Percentiles rank a stretch among this genome's conserved stretches.
These are phyloP conservation scores for Ustilago cynodontis DNA, from an alignment of 1,284 basidiomycete genomes.

Conservation along the genomic window DNA sequence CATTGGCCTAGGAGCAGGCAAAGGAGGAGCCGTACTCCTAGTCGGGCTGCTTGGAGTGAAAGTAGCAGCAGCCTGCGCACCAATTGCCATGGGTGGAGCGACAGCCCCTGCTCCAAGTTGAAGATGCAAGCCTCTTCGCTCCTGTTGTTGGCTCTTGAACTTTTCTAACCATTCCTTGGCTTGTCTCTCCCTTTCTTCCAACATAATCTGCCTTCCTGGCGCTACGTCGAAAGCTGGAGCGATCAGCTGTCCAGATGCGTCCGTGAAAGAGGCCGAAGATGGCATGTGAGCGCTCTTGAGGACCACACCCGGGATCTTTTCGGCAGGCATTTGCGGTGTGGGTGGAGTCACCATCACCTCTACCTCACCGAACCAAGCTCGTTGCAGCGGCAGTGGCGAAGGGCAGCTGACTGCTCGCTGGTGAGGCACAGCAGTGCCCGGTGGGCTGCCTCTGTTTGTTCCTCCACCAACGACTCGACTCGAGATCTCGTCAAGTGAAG, in stretches of 20 bases:
- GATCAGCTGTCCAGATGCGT: conserved; percentile 22
- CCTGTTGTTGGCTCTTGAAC: conserved; percentile 25
- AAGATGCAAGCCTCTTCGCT: conserved; percentile 9
- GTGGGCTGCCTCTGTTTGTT: background rate
- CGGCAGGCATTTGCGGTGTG: conserved; percentile 23
- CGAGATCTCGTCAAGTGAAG: conserved; percentile 40
- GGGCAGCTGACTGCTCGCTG: conserved; percentile 43
- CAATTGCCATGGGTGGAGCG: conserved; percentile 26
- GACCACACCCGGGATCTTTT: conserved; percentile 26
- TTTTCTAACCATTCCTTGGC: conserved; percentile 22
- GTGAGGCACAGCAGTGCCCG: conserved; percentile 5
- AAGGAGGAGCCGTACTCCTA: background rate
- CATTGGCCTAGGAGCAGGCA: background rate
- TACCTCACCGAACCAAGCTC: conserved; percentile 24
- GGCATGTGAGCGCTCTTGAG: conserved; percentile 26
- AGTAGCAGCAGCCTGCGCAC: conserved; percentile 17
- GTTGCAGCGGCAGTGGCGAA: conserved; percentile 14
- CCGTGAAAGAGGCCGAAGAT: conserved; percentile 11
- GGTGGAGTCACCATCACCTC: conserved; percentile 47
- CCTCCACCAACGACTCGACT: conserved; percentile 19
- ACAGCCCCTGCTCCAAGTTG: conserved; percentile 12
- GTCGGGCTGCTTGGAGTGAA: conserved; percentile 18
- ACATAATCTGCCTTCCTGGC: conserved; percentile 33
- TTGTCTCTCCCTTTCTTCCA: conserved; percentile 22
- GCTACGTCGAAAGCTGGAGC: conserved; percentile 42